Base-by-base conservation (phyloP, 208 protist species). In the Wallacemonas sp. region DNA sequence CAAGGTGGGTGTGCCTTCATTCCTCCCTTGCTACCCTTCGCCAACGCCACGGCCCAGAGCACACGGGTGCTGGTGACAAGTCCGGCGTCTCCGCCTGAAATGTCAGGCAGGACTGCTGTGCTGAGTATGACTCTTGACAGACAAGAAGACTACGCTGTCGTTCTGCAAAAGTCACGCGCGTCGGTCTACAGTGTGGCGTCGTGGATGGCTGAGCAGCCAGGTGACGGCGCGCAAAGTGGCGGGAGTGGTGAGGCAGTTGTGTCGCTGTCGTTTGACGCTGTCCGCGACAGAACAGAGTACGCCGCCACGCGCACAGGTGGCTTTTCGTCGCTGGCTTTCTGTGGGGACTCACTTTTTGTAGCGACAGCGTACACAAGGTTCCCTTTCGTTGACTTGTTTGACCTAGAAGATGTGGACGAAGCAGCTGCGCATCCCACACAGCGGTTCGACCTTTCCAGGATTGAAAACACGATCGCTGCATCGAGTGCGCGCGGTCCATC, bases 371-470 rank as follows among this genome's bases (percentile, higher is more conserved):
- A 89, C 59, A 69, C 68, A 41, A 65, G 74, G 2, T 45, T 63
- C 1, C 59, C 77, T 2, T 41, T 68, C 6, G 44, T 89, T 1
- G 85, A 94, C 41, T 66, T 94, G 6, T 91, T 92, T 73, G 88
- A 94, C 63, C 55, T 94, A 6, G 84, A 94, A 48, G 68, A 79
- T 1, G 76, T 94, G 15, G 88, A 94, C 37, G 88, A 94, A 62
- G 68, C 45, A 6, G 70, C 59, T 0, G 77, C 81, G 48, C 71
- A 72, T 1, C 76, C 88, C n/a, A 45, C 79, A 10, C 68, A 73
- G 27, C 76, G 68, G 13, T 89, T 84, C 48, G 57, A 63, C 26
- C 48, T 92, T 13, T 45, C 68, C 3, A 3, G 21, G 15, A 61
- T 52, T 39, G 70, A 52, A 45, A 42, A 17, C 27, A 57, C 44